phyloP scores from a whole-genome alignment of 768 basidiomycete species.

The Tulasnella calospora region DNA sequence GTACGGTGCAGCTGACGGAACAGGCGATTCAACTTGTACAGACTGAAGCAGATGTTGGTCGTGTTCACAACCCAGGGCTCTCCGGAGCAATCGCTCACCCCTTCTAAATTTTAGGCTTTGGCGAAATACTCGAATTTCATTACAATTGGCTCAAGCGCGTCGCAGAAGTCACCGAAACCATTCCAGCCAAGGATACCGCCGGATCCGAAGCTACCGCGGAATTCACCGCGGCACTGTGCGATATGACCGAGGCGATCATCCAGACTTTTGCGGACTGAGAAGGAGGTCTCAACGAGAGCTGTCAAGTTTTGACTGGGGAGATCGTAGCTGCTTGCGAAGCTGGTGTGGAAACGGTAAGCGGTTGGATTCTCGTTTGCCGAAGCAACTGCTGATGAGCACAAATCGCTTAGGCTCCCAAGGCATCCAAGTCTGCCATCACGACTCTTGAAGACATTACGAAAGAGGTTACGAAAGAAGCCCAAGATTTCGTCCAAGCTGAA shows the following conservation, averaged over 20 bases:
- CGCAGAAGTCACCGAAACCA: conserved; percentile 48
- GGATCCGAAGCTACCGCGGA: conserved; percentile 50
- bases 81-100: too few relatives aligned
- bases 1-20: conserved; percentile 44
- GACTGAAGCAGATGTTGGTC: neutral
- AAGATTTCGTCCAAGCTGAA: conserved; percentile 54
- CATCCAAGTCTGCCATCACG: conserved; percentile 53
- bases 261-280: conserved; percentile 54
- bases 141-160: conserved; percentile 51
- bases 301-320: conserved; percentile 48
- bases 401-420: conserved; percentile 34
- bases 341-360: conserved; percentile 46
- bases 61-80: too few relatives aligned
- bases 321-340: conserved; percentile 37
- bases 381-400: neutral
- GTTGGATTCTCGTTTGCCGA: too few relatives aligned
- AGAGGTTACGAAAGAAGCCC: too few relatives aligned
- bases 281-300: conserved; percentile 47
- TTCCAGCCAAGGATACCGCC: conserved; percentile 53
- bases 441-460: conserved; percentile 57
- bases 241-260: conserved; percentile 52
- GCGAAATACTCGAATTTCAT: too few relatives aligned
- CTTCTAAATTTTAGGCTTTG: too few relatives aligned
- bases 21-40: neutral
- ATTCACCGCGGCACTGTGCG: conserved; percentile 49